Evolutionary conservation across 768 basidiomycete genomes (phyloP).

Genomic region (Suillus paluster): DNA sequence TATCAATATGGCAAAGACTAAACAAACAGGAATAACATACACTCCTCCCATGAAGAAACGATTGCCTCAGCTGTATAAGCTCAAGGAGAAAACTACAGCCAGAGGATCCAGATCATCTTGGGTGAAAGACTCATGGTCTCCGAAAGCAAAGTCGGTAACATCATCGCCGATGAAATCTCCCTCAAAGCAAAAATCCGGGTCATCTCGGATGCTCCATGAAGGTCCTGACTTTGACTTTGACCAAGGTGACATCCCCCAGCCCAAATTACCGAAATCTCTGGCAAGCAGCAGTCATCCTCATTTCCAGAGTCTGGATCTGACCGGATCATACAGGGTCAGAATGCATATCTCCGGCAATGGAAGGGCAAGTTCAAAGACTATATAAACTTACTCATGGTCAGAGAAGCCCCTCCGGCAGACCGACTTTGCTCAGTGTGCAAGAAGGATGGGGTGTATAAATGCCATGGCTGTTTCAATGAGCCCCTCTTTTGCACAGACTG

Average conservation of each 20-base stretch:
- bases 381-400: not conserved
- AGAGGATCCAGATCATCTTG: constrained; percentile 1
- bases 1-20: not conserved
- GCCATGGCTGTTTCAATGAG: not conserved
- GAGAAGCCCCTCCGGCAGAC: not conserved
- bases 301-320: not conserved
- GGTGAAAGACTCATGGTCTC: not conserved
- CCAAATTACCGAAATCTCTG: not conserved
- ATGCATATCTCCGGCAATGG: not conserved
- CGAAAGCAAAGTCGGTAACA: not conserved
- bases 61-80: constrained; percentile 1
- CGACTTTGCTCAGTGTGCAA: not conserved
- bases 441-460: not conserved
- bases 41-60: not conserved
- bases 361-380: constrained; percentile 1
- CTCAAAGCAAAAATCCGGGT: not conserved
- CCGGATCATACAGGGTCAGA: not conserved
- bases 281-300: not conserved
- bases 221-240: not conserved
- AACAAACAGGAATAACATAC: not conserved
- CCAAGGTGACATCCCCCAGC: not conserved
- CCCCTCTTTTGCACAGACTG: not conserved
- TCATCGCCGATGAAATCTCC: not conserved
- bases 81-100: not conserved
- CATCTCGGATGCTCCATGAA: not conserved